Conservation (phyloP, 495 filamentous ascomycete species). For the Bacidia gigantensis region DNA sequence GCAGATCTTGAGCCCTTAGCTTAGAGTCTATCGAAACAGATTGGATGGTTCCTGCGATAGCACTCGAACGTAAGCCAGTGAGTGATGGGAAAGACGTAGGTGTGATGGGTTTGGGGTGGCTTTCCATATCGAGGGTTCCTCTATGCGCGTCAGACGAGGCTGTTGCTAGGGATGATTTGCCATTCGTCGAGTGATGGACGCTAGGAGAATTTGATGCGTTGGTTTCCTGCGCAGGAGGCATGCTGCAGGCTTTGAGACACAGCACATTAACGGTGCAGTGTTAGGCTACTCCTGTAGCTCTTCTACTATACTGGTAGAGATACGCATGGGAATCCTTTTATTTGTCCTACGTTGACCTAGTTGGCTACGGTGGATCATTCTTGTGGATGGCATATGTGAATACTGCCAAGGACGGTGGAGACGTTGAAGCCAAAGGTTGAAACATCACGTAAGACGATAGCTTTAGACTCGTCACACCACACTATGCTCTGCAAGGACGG, state of each 20-base stretch:
- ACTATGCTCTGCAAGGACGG: background rate
- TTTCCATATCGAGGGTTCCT: background rate
- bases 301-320: too few species aligned
- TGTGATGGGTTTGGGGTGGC: background rate
- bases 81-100: slow-evolving; percentile 8
- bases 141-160: background rate
- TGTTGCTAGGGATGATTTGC: background rate
- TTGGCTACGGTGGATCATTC: background rate
- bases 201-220: background rate
- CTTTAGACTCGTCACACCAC: background rate
- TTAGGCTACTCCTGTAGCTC: too few species aligned
- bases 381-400: background rate
- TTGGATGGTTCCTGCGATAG: slow-evolving; percentile 3
- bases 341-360: too few species aligned
- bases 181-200: background rate
- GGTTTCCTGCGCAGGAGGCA: background rate
- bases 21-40: slow-evolving; percentile 10
- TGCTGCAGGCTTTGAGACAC: background rate
- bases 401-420: background rate
- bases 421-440: background rate
- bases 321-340: too few species aligned
- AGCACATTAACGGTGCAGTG: background rate
- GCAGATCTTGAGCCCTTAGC: slow-evolving; percentile 28
- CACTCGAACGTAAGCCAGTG: slow-evolving; percentile 1
- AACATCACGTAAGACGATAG: background rate